Evolutionary conservation across 2,329 filamentous ascomycete genomes (phyloP).

Genomic region (Amesomyces nigricolor): DNA sequence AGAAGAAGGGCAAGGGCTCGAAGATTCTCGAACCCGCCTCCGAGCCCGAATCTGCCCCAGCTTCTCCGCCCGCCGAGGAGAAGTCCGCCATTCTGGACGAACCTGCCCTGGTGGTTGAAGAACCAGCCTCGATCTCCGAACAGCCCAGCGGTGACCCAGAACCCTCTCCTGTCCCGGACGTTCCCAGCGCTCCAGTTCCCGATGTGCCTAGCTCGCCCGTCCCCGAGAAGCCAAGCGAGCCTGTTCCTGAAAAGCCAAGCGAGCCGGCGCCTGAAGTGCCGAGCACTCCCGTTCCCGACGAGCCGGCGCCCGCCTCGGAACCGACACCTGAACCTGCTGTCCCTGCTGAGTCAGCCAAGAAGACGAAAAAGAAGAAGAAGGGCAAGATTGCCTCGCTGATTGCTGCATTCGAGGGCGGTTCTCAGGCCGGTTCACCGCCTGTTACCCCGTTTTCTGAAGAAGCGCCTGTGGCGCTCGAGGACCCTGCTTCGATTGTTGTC

Average conservation of each 20-base stretch:
- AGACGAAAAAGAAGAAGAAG: slow-evolving; percentile 16
- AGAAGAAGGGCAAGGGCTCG: slow-evolving; percentile 18
- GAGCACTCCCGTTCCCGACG: too few species aligned
- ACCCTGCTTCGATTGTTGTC: too few species aligned
- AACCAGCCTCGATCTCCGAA: not conserved
- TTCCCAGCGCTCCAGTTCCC: too few species aligned
- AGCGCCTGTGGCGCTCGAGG: not conserved
- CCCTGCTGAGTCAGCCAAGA: slow-evolving; percentile 1
- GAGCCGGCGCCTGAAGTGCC: too few species aligned
- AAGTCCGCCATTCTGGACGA: not conserved
- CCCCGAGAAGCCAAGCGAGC: not conserved
- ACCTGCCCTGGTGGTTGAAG: not conserved
- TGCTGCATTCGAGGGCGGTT: slow-evolving; percentile 6
- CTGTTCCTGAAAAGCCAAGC: too few species aligned
- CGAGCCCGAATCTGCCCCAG: too few species aligned
- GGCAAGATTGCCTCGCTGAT: slow-evolving; percentile 7
- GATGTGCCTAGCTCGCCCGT: too few species aligned
- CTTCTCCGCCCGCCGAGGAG: too few species aligned
- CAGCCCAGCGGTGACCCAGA: not conserved
- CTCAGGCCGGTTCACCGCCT: too few species aligned
- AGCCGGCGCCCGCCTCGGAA: too few species aligned
- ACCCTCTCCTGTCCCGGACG: not conserved
- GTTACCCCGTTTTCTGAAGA: slow-evolving; percentile 10
- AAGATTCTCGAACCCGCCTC: slow-evolving; percentile 1
- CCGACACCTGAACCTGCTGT: not conserved